Conservation (phyloP, 768 basidiomycete species). For the Boletus tomentosulus region DNA sequence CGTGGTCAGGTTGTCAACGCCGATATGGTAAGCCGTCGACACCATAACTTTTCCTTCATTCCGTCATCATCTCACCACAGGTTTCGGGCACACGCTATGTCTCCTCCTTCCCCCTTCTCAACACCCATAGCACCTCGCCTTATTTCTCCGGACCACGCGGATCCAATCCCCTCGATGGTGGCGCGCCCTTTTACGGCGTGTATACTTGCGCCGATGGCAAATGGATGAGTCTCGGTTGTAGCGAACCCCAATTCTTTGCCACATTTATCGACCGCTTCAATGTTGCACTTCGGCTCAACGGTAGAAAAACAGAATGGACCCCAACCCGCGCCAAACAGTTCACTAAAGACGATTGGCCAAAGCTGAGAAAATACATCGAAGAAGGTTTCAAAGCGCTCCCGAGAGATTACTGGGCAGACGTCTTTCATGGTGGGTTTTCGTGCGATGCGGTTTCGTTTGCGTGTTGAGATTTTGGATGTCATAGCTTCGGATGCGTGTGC, state of each 20-base stretch:
- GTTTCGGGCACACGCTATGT: slow-evolving; percentile 78
- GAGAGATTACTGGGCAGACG: slow-evolving; percentile 63
- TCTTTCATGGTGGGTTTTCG: slow-evolving; percentile 54
- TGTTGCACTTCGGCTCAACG: slow-evolving; percentile 41
- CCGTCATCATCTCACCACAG: slow-evolving; percentile 34
- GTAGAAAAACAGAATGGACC: slow-evolving; percentile 47
- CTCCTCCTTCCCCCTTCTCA: slow-evolving; percentile 65
- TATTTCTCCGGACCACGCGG: slow-evolving; percentile 47
- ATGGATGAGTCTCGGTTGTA: slow-evolving; percentile 74
- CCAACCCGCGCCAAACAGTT: slow-evolving; percentile 46
- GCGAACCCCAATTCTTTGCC: slow-evolving; percentile 70
- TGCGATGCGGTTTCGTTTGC: background rate
- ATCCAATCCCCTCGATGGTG: slow-evolving; percentile 64
- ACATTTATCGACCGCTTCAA: slow-evolving; percentile 56
- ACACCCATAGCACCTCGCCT: slow-evolving; percentile 30
- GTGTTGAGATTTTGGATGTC: background rate
- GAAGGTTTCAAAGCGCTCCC: slow-evolving; percentile 58
- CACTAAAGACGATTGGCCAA: slow-evolving; percentile 52
- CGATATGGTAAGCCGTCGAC: slow-evolving; percentile 59
- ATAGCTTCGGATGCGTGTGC: slow-evolving; percentile 70
- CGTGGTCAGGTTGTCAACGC: slow-evolving; percentile 69
- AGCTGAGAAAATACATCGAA: slow-evolving; percentile 51
- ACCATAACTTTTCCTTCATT: background rate
- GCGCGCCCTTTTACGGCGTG: slow-evolving; percentile 72
- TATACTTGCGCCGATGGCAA: slow-evolving; percentile 69